These are phyloP conservation scores for Globisporangium echinulatum DNA, from an alignment of 352 stramenopile species.

Conservation along the genomic window DNA sequence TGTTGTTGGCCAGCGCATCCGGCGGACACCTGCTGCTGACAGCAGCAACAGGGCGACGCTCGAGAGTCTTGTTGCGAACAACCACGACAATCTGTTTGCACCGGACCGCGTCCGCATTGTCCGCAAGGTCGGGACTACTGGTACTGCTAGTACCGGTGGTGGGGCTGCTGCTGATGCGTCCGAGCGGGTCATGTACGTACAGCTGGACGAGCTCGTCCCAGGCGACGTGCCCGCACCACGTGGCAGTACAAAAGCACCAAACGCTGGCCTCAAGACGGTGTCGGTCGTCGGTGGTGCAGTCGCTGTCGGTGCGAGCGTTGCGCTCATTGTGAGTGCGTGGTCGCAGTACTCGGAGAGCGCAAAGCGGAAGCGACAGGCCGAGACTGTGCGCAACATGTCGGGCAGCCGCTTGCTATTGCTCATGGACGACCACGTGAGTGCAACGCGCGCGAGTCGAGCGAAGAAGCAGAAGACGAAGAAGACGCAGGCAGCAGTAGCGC, in stretches of 20 bases:
- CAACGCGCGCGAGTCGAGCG: conserved; percentile 11
- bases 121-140: conserved; percentile 24
- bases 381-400: conserved; percentile 68
- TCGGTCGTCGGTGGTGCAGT: conserved; percentile 73
- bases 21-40: conserved; percentile 14
- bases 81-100: conserved; percentile 81
- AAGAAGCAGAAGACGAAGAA: conserved; percentile 10
- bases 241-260: conserved; percentile 5
- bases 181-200: conserved; percentile 71
- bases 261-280: conserved; percentile 38
- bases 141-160: background rate
- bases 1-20: conserved; percentile 50
- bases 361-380: conserved; percentile 55
- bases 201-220: conserved; percentile 64
- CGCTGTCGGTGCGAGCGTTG: conserved; percentile 68
- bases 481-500: background rate
- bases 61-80: conserved; percentile 45
- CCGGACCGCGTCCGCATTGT: conserved; percentile 63
- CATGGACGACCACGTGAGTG: conserved; percentile 53
- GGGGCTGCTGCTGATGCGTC: conserved; percentile 52
- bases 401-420: conserved; percentile 61
- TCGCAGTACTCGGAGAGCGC: conserved; percentile 73
- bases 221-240: conserved; percentile 38
- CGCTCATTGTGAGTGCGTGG: conserved; percentile 74
- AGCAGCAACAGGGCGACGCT: conserved; percentile 3